A percentile compares a stretch with the other conserved stretches of the same genome.
Conservation (phyloP, 805 yeast species). For the Candida maris region DNA sequence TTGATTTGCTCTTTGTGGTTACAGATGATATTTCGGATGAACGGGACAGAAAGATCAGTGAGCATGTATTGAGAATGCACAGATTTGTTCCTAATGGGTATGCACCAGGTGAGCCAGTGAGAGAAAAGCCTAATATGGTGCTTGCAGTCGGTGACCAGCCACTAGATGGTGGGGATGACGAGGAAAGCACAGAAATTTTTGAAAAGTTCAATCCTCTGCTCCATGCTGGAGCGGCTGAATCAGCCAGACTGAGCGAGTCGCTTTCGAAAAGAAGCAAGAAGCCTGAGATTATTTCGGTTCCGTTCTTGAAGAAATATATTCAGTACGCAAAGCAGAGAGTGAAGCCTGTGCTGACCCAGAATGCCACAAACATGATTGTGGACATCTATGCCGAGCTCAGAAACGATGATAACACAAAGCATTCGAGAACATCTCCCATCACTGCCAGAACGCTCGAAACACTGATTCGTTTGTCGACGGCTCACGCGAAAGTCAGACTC, state of each 20-base stretch:
- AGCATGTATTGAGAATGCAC: slow-evolving; percentile 93
- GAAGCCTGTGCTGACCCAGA: slow-evolving; percentile 71
- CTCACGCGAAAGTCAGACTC: slow-evolving; percentile 94
- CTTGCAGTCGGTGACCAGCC: slow-evolving; percentile 77
- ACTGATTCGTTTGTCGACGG: slow-evolving; percentile 87
- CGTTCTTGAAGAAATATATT: slow-evolving; percentile 85
- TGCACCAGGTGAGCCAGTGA: slow-evolving; percentile 88
- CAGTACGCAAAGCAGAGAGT: slow-evolving; percentile 91
- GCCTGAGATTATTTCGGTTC: slow-evolving; percentile 61
- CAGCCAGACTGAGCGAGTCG: slow-evolving; percentile 24
- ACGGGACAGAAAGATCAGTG: slow-evolving; percentile 83
- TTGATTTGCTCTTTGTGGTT: slow-evolving; percentile 90
- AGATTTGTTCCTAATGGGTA: slow-evolving; percentile 84
- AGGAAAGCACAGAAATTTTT: slow-evolving; percentile 61
- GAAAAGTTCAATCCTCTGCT: slow-evolving; percentile 79
- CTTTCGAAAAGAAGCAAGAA: slow-evolving; percentile 30
- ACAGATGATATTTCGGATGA: slow-evolving; percentile 90
- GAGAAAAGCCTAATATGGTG: slow-evolving; percentile 68
- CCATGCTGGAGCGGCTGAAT: slow-evolving; percentile 70
- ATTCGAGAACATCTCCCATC: slow-evolving; percentile 83
- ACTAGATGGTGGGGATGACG: slow-evolving; percentile 40
- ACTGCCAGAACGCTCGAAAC: slow-evolving; percentile 99
- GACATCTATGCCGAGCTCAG: slow-evolving; percentile 76
- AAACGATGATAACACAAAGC: slow-evolving; percentile 60
- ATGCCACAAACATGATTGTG: slow-evolving; percentile 79